phyloP scores from a whole-genome alignment of 1,284 basidiomycete genomes.

The Stygiomarasmius scandens region DNA sequence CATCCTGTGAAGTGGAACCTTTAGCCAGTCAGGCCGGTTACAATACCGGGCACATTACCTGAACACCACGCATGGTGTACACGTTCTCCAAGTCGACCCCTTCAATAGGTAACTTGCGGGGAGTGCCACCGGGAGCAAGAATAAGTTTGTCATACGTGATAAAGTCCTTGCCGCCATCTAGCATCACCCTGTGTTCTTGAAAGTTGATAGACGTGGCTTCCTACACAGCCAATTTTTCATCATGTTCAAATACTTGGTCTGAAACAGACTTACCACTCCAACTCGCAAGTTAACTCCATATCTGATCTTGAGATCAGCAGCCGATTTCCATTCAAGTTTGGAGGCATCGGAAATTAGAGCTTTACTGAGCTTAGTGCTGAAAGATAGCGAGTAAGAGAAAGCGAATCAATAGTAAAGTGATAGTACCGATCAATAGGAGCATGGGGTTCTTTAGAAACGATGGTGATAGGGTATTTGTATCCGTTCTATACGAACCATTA shows the following conservation, averaged over 20 bases:
- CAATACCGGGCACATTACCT: background rate
- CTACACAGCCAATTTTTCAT: slow-evolving; percentile 29
- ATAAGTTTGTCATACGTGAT: slow-evolving; percentile 76
- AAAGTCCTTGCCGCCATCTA: slow-evolving; percentile 58
- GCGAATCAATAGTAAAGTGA: background rate
- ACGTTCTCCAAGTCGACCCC: slow-evolving; percentile 82
- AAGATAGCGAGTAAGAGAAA: slow-evolving; percentile 1
- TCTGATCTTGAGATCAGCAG: slow-evolving; percentile 78
- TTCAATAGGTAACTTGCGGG: slow-evolving; percentile 77
- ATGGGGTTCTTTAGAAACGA: slow-evolving; percentile 80
- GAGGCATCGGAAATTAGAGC: slow-evolving; percentile 77
- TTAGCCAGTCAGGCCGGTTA: background rate
- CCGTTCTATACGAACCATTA: slow-evolving; percentile 55
- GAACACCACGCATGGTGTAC: slow-evolving; percentile 62
- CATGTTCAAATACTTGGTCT: slow-evolving; percentile 25
- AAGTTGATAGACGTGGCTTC: slow-evolving; percentile 72
- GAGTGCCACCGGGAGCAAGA: slow-evolving; percentile 70
- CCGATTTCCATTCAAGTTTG: slow-evolving; percentile 77
- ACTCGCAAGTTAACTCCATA: slow-evolving; percentile 78
- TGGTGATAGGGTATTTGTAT: slow-evolving; percentile 76
- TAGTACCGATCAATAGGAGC: slow-evolving; percentile 84
- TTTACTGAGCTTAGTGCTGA: slow-evolving; percentile 83
- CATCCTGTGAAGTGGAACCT: slow-evolving; percentile 58
- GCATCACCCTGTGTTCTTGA: slow-evolving; percentile 59
- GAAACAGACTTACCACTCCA: slow-evolving; percentile 48